A percentile compares a stretch with the other conserved stretches of the same genome.
These are phyloP conservation scores for Heterobasidion annosum DNA, from an alignment of 1,284 basidiomycete genomes.

Conservation along the genomic window DNA sequence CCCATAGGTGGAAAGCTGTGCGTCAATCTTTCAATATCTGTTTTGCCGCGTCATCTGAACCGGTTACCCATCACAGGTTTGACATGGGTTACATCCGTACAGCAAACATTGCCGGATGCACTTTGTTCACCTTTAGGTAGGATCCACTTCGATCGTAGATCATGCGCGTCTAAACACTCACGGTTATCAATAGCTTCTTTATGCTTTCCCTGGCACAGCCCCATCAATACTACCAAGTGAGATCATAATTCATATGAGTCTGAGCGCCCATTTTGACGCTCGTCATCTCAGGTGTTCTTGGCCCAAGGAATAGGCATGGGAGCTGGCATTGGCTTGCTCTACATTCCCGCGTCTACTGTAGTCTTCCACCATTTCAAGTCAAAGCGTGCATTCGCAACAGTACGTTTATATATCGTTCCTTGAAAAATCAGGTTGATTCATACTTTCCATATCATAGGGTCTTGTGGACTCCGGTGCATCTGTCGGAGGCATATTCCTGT, in stretches of 20 bases:
- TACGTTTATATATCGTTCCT: background rate
- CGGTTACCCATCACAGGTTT: slow-evolving; percentile 3
- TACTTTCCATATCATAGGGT: slow-evolving; percentile 9
- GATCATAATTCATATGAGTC: background rate
- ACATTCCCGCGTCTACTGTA: slow-evolving; percentile 10
- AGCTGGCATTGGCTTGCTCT: slow-evolving; percentile 11
- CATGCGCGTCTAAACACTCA: background rate
- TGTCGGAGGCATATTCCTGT: slow-evolving; percentile 14
- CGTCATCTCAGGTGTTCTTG: slow-evolving; percentile 9
- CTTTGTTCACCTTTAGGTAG: slow-evolving; percentile 12
- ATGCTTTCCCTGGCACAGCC: slow-evolving; percentile 12
- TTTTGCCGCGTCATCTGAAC: background rate
- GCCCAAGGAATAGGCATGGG: slow-evolving; percentile 14
- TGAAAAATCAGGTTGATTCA: background rate
- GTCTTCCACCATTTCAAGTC: slow-evolving; percentile 8
- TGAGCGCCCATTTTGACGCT: background rate
- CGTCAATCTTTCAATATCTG: background rate
- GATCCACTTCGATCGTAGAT: background rate
- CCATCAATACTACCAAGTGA: slow-evolving; percentile 10
- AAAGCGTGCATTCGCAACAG: slow-evolving; percentile 2
- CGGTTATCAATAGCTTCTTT: slow-evolving; percentile 9
- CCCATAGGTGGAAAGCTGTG: slow-evolving; percentile 13
- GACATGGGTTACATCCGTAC: slow-evolving; percentile 12
- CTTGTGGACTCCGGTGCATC: slow-evolving; percentile 14
- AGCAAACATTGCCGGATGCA: slow-evolving; percentile 9